phyloP scores from a whole-genome alignment of 139 green algal species.

The Dunaliella primolecta region DNA sequence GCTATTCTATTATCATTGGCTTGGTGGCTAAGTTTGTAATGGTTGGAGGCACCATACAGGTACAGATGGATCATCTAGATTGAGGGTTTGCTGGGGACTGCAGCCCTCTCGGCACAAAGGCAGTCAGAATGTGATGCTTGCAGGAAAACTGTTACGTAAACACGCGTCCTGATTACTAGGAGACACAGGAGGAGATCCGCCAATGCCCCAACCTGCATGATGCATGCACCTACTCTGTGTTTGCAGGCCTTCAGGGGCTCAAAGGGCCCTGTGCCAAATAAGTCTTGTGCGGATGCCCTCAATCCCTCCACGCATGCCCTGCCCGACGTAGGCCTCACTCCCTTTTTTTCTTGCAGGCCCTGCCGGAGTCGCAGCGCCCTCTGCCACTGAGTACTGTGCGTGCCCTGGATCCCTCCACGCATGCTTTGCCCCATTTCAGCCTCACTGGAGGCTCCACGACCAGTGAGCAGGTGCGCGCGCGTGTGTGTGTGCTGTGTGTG shows the following conservation, averaged over 20 bases:
- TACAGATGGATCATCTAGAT: too few species aligned
- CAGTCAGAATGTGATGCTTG: too few species aligned
- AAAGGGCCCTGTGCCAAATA: slow-evolving; percentile 38
- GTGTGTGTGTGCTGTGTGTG: background rate
- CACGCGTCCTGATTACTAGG: too few species aligned
- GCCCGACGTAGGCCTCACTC: slow-evolving; percentile 24
- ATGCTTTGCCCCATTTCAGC: slow-evolving; percentile 30
- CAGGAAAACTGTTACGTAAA: too few species aligned
- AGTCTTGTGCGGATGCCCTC: slow-evolving; percentile 27
- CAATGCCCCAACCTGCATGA: too few species aligned
- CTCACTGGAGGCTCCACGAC: slow-evolving; percentile 36
- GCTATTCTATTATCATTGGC: background rate
- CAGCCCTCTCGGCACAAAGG: too few species aligned
- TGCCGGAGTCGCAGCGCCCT: slow-evolving; percentile 28
- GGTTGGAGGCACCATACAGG: background rate
- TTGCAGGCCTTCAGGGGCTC: slow-evolving; percentile 17
- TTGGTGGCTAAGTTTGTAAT: background rate
- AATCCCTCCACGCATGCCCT: slow-evolving; percentile 37
- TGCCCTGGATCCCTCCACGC: slow-evolving; percentile 35
- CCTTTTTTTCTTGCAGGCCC: slow-evolving; percentile 5
- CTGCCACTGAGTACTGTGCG: slow-evolving; percentile 38
- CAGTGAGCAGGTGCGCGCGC: slow-evolving; percentile 22
- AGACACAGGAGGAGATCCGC: too few species aligned
- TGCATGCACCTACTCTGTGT: background rate
- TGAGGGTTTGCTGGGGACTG: too few species aligned